A percentile compares a stretch with the other conserved stretches of the same genome.
phyloP scores from a whole-genome alignment of 2,329 filamentous ascomycete genomes.

The Stenocarpella maydis region DNA sequence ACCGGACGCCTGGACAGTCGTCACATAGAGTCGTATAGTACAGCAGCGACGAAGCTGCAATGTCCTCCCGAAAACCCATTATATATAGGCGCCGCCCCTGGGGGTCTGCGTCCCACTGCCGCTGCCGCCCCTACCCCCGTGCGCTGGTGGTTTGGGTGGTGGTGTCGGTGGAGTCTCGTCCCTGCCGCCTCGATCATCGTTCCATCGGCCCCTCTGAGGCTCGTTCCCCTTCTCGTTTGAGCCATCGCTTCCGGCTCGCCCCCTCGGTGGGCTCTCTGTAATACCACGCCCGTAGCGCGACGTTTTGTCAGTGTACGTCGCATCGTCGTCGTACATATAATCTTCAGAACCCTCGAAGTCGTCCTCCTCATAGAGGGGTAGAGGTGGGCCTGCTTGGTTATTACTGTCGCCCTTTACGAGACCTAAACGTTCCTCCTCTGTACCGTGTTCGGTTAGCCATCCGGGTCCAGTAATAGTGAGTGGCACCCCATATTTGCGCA shows the following conservation, averaged over 20 bases:
- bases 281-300: conserved; percentile 53
- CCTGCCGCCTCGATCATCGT: conserved; percentile 39
- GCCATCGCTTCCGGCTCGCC: conserved; percentile 36
- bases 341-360: conserved; percentile 41
- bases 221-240: conserved; percentile 41
- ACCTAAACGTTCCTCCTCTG: conserved; percentile 81
- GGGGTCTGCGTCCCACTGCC: conserved; percentile 21
- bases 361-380: conserved; percentile 48
- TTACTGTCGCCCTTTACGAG: conserved; percentile 81
- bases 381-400: conserved; percentile 50
- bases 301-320: conserved; percentile 43
- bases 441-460: not conserved
- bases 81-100: conserved; percentile 9
- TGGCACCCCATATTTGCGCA: no score
- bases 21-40: conserved; percentile 7
- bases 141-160: conserved; percentile 29
- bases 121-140: conserved; percentile 16
- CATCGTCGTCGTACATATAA: conserved; percentile 41
- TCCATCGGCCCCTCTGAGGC: conserved; percentile 40
- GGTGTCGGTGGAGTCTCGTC: conserved; percentile 27
- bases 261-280: conserved; percentile 47
- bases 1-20: conserved; percentile 11
- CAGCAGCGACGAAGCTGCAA: not conserved
- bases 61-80: not conserved
- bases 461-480: not conserved